Evolutionary conservation across 2,329 filamentous ascomycete genomes (phyloP).

Genomic region (Fusarium sambucinum): DNA sequence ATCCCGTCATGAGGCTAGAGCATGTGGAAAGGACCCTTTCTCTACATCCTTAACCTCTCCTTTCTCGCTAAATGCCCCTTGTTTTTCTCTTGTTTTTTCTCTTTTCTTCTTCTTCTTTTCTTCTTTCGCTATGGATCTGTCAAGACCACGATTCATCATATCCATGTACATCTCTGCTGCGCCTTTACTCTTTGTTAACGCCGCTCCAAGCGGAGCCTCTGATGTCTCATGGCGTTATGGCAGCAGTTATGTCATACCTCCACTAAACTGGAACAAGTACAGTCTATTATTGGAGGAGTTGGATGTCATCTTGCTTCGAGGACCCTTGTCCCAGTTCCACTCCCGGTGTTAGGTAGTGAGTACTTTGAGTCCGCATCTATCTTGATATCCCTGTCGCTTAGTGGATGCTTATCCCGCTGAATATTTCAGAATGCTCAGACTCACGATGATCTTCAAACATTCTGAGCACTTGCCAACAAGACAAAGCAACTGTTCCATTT

Average conservation of each 20-base stretch:
- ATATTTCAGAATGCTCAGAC: conserved; percentile 40
- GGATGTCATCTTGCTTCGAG: conserved; percentile 51
- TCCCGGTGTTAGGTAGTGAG: conserved; percentile 34
- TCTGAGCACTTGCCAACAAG: conserved; percentile 36
- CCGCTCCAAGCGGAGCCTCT: conserved; percentile 39
- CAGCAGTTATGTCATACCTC: conserved; percentile 49
- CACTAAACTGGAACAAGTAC: conserved; percentile 36
- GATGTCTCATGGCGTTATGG: conserved; percentile 23
- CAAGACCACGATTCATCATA: conserved; percentile 38
- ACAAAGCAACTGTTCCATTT: conserved; percentile 13
- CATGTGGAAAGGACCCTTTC: conserved; percentile 29
- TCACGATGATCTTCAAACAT: conserved; percentile 45
- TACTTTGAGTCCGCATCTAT: conserved; percentile 36
- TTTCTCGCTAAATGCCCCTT: conserved; percentile 8
- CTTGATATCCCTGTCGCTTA: conserved; percentile 27
- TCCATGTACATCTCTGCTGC: conserved; percentile 38
- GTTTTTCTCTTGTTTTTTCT: neutral
- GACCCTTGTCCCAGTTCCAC: conserved; percentile 42
- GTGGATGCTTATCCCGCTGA: conserved; percentile 44
- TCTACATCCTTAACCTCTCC: conserved; percentile 2
- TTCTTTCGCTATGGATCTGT: conserved; percentile 23
- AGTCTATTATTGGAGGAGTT: conserved; percentile 43
- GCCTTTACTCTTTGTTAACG: conserved; percentile 39
- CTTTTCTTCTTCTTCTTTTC: neutral
- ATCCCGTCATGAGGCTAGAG: conserved; percentile 38